Percentiles rank a stretch among this genome's conserved stretches.
Evolutionary conservation across 495 filamentous ascomycete species (phyloP).

Genomic region (Xylaria curta): DNA sequence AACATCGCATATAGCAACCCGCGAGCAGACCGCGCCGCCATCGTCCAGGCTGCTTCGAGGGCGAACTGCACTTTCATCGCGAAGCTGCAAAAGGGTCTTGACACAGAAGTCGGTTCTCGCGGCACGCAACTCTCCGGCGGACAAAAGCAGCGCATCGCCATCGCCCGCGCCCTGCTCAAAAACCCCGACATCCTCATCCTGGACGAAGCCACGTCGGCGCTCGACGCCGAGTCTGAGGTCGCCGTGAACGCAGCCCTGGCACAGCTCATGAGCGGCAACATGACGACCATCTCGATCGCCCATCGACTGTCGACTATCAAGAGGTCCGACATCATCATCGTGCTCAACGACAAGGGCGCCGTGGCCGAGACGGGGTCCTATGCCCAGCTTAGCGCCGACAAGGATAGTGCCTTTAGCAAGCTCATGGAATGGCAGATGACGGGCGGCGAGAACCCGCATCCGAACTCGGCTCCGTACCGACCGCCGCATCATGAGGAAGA

Average conservation of each 20-base stretch:
- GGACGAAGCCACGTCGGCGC: slow-evolving; percentile 90
- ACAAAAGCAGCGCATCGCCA: slow-evolving; percentile 97
- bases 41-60: slow-evolving; percentile 83
- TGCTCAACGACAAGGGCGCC: slow-evolving; percentile 79
- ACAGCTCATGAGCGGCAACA: slow-evolving; percentile 75
- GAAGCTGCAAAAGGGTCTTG: slow-evolving; percentile 94
- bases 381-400: slow-evolving; percentile 70
- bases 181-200: slow-evolving; percentile 95
- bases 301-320: slow-evolving; percentile 97
- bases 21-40: slow-evolving; percentile 75
- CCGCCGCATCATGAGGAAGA: slow-evolving; percentile 48
- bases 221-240: slow-evolving; percentile 98
- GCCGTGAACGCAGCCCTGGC: slow-evolving; percentile 89
- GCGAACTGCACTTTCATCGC: slow-evolving; percentile 98
- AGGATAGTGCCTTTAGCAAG: slow-evolving; percentile 83
- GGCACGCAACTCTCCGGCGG: slow-evolving; percentile 94
- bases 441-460: slow-evolving; percentile 66
- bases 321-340: slow-evolving; percentile 89
- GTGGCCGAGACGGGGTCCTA: slow-evolving; percentile 93
- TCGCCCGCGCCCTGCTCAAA: slow-evolving; percentile 92
- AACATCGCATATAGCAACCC: slow-evolving; percentile 96
- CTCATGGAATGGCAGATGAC: slow-evolving; percentile 99
- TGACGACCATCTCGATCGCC: slow-evolving; percentile 96
- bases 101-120: slow-evolving; percentile 90
- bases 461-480: slow-evolving; percentile 20